These are phyloP conservation scores for Xylariaceae sp. DNA, from an alignment of 2,329 filamentous ascomycete species.

Conservation along the genomic window DNA sequence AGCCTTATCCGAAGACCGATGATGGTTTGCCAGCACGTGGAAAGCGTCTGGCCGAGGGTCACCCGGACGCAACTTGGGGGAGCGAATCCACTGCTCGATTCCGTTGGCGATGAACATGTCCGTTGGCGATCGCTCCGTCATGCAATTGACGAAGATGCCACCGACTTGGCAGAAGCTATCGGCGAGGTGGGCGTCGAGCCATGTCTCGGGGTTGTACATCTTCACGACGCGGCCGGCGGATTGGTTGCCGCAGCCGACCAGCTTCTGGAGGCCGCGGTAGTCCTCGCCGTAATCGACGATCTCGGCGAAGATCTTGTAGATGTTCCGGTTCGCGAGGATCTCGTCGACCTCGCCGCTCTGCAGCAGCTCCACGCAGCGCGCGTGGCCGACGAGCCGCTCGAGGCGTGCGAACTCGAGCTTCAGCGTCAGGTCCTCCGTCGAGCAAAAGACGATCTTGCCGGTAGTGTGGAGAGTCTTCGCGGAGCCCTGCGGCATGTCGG, in stretches of 20 bases:
- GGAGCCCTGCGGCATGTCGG: constrained; percentile 13
- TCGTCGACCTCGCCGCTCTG: constrained; percentile 34
- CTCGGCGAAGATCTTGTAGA: constrained; percentile 42
- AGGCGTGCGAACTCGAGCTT: constrained; percentile 32
- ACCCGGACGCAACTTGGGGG: constrained; percentile 25
- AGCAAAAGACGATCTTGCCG: constrained; percentile 19
- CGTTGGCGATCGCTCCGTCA: constrained; percentile 32
- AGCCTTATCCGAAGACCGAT: constrained; percentile 23
- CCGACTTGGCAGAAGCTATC: constrained; percentile 43
- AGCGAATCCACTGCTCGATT: constrained; percentile 40
- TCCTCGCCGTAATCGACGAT: constrained; percentile 40
- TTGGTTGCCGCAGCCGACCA: constrained; percentile 34
- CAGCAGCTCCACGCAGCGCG: constrained; percentile 36
- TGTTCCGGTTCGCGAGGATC: constrained; percentile 38
- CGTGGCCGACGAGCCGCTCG: constrained; percentile 38
- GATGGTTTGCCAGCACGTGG: constrained; percentile 30
- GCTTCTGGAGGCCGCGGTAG: constrained; percentile 35
- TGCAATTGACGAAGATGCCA: constrained; percentile 42
- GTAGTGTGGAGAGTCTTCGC: constrained; percentile 18
- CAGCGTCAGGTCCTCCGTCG: constrained; percentile 12
- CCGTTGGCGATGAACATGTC: constrained; percentile 41
- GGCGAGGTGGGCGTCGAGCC: constrained; percentile 35
- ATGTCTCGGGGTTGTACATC: constrained; percentile 21
- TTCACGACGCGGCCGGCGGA: constrained; percentile 36
- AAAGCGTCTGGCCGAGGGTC: constrained; percentile 15